Evolutionary conservation across 805 yeast genomes (phyloP), one percentile per base, ranked within the genome.

Genomic region (Metschnikowia gruessii): DNA sequence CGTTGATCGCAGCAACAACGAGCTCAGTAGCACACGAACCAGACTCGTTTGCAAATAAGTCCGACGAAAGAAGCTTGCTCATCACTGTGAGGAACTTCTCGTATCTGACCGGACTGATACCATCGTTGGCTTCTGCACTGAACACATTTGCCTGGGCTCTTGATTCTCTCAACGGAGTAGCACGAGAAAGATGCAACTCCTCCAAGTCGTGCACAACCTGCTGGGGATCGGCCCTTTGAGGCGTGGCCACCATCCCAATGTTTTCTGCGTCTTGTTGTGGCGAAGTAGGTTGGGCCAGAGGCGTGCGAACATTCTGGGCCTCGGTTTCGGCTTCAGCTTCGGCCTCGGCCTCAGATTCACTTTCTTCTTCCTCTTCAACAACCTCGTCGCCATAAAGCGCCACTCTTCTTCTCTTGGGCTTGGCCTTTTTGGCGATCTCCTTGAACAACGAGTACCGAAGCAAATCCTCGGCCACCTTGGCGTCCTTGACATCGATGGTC

Each of bases 381-480:
- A 69, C 63, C 57, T 66, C 63, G 29, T 47, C 54, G 4, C 45
- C 53, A 19, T 35, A 43, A 37, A 42, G 37, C 8, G 49, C 52
- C 13, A 49, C 43, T 33, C 40, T 52, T 51, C 66, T 62, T 47
- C 65, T 62, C 62, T 68, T 70, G 37, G 61, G 53, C 44, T 54
- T 57, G 24, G 56, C 60, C 51, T 75, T 72, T 47, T 50, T 50
- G 29, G 76, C 66, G 6, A 81, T 80, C 62, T 88, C 95, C 63
- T 85, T 85, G 74, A 91, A 86, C 54, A 94, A 71, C 0, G 98
- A 92, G 64, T 79, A 94, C 59, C 95, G 79, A 53, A 94, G 72
- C 60, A 94, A 66, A 56, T 84, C 84, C 56, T 88, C 92, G 4
- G 99, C 99, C 32, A 87, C 85, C 52, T 74, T 69, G 1, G 97